A percentile compares a stretch with the other conserved stretches of the same genome.
These are phyloP conservation scores for Fusarium chlamydosporum DNA, from an alignment of 2,329 filamentous ascomycete genomes.

Conservation along the genomic window DNA sequence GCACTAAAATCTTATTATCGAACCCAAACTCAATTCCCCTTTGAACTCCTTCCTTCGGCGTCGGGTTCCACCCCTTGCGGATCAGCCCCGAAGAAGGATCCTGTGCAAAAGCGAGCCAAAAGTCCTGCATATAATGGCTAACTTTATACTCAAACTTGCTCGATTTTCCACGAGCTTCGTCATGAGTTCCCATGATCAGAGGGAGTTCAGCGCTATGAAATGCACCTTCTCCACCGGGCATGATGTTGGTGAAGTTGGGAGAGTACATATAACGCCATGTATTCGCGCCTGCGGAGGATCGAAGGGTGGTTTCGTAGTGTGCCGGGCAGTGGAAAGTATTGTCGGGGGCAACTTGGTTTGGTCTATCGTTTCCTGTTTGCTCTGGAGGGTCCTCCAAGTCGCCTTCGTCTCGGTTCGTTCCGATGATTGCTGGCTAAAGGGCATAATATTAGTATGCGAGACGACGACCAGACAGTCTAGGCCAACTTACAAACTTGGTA, in stretches of 20 bases:
- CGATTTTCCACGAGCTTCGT: neutral
- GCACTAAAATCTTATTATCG: neutral
- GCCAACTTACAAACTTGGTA: conserved; percentile 3
- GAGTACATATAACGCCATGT: conserved; percentile 28
- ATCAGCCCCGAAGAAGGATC: conserved; percentile 2
- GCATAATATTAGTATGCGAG: neutral
- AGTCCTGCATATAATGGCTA: conserved; percentile 18
- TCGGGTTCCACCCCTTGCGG: conserved; percentile 10
- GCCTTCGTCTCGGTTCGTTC: conserved; percentile 16
- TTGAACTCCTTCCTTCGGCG: neutral
- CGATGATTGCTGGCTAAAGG: conserved; percentile 12
- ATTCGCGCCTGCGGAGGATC: neutral
- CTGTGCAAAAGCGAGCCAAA: conserved; percentile 6
- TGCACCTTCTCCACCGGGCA: conserved; percentile 6
- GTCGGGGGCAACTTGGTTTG: conserved; percentile 4
- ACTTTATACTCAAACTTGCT: conserved; percentile 11
- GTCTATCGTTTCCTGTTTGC: neutral
- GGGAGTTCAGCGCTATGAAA: conserved; percentile 15
- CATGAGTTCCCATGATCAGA: conserved; percentile 19
- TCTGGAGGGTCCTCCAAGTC: neutral
- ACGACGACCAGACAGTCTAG: fast-evolving
- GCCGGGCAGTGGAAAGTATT: conserved; percentile 3
- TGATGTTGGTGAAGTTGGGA: conserved; percentile 24
- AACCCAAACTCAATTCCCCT: conserved; percentile 11
- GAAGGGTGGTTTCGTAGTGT: conserved; percentile 10